A percentile compares a stretch with the other conserved stretches of the same genome.
Evolutionary conservation across 805 yeast species (phyloP).

Genomic region (Hanseniaspora singularis): DNA sequence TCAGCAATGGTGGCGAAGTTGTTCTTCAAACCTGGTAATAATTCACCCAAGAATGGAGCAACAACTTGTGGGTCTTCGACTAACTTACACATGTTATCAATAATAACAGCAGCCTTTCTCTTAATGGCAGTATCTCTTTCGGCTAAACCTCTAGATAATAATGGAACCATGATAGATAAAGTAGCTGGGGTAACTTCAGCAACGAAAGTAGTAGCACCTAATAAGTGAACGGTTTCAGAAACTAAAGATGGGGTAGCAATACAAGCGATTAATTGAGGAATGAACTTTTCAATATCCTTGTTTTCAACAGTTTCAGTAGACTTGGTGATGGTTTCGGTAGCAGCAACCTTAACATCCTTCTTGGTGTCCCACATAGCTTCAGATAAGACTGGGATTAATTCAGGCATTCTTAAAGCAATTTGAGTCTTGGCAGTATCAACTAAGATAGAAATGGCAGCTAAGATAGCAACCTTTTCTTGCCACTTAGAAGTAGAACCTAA

Average conservation of each 20-base stretch:
- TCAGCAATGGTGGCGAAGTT: slow-evolving; percentile 96
- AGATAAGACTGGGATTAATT: slow-evolving; percentile 93
- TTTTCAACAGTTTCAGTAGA: slow-evolving; percentile 96
- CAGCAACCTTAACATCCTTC: slow-evolving; percentile 93
- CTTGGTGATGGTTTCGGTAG: slow-evolving; percentile 88
- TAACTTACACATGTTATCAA: slow-evolving; percentile 99
- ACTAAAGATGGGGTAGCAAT: slow-evolving; percentile 94
- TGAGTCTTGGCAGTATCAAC: slow-evolving; percentile 93
- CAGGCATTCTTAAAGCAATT: slow-evolving; percentile 98
- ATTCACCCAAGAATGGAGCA: slow-evolving; percentile 95
- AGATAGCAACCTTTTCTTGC: slow-evolving; percentile 92
- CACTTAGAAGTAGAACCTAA: slow-evolving; percentile 74
- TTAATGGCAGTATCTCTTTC: slow-evolving; percentile 99
- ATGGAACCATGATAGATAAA: slow-evolving; percentile 97
- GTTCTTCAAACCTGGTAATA: slow-evolving; percentile 90
- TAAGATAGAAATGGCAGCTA: slow-evolving; percentile 71
- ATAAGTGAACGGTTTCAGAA: slow-evolving; percentile 95
- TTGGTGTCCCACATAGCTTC: slow-evolving; percentile 99
- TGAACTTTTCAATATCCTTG: slow-evolving; percentile 99
- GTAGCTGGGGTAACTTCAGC: slow-evolving; percentile 99
- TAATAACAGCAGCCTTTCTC: slow-evolving; percentile 99
- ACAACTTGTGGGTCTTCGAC: slow-evolving; percentile 99
- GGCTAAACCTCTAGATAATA: slow-evolving; percentile 97
- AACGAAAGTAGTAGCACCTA: slow-evolving; percentile 99
- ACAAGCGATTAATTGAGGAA: slow-evolving; percentile 93